Base-by-base conservation (phyloP, 1,139 yeast species). In the Schwanniomyces etchellsii region DNA sequence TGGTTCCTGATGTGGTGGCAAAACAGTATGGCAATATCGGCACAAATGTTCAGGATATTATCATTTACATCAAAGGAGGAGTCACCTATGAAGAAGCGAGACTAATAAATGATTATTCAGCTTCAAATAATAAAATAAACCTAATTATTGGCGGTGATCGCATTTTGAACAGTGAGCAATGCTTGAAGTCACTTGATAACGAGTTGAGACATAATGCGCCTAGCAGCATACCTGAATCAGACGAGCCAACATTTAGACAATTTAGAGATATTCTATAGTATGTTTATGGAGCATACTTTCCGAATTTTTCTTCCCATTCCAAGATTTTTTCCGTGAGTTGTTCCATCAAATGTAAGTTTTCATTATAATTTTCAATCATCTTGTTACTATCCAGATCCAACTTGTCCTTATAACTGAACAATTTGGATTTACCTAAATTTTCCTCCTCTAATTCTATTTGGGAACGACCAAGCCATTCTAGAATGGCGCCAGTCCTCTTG, bases 61-160 rank as follows among this genome's bases (percentile, higher is more conserved):
- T 91, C 10, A 71, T 91, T 2, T 91, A 83, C 51, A 64, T 89
- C 35, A 77, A 86, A 31, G 97, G 97, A 7, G 98, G 98, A 4
- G 81, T 75, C 3, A 91, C 97, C 0, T 88, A 77, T 49, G 97
- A 89, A 52, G 99, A 91, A 52, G 84, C 94, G 0, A 70, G 96
- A 34, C 58, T 88, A 27, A 78, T 88, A 4, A 76, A 84, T 35
- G 86, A 86, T 41, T 65, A 88, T 41, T 80, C 81, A 47, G 56
- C 55, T 14, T 56, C 70, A 12, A 58, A 74, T 71, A 42, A 67
- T 70, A 44, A 69, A 69, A 38, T 64, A 15, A 63, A 61, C 34
- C 34, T 64, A 11, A 68, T 86, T 2, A 61, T 89, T 16, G 98
- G 98, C 9, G 88, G 96, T 16, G 86, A 94, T 16, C 56, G 64